These are phyloP conservation scores for Nemania sp. DNA, from an alignment of 2,329 filamentous ascomycete genomes.

Conservation along the genomic window DNA sequence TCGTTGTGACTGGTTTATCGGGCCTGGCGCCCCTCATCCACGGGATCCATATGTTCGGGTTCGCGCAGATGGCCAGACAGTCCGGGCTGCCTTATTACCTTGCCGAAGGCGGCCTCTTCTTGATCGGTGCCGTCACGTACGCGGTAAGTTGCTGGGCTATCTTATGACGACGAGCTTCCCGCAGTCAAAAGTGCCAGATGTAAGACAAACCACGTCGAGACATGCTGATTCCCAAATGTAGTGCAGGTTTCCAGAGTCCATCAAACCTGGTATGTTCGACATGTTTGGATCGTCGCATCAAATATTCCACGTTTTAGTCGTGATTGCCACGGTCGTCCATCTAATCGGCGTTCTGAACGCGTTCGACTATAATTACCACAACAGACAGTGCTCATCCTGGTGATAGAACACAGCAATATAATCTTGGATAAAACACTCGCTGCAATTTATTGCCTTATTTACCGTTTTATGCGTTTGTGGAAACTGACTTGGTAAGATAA, in stretches of 20 bases:
- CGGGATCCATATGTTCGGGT: constrained; percentile 44
- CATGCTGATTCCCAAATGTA: constrained; percentile 13
- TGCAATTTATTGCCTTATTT: not conserved
- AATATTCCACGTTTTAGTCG: constrained; percentile 52
- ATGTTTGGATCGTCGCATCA: constrained; percentile 52
- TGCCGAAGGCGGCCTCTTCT: constrained; percentile 43
- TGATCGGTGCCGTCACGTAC: constrained; percentile 46
- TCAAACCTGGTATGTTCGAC: constrained; percentile 49
- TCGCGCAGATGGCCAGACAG: constrained; percentile 45
- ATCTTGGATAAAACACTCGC: not conserved
- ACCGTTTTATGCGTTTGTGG: not conserved
- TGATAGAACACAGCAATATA: not conserved
- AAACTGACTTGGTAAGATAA: no score
- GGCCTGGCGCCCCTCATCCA: constrained; percentile 47
- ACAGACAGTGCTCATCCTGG: constrained; percentile 31
- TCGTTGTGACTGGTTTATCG: constrained; percentile 46
- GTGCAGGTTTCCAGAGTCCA: constrained; percentile 50
- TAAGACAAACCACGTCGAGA: constrained; percentile 10
- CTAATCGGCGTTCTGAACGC: constrained; percentile 42
- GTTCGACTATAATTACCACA: constrained; percentile 37
- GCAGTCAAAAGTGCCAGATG: not conserved
- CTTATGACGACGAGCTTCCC: not conserved
- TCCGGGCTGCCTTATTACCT: constrained; percentile 48
- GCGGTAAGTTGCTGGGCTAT: constrained; percentile 40
- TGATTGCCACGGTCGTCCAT: constrained; percentile 47